Evolutionary conservation across 257 asterid genomes (phyloP).

Genomic region (Solanum pinnatisectum): DNA sequence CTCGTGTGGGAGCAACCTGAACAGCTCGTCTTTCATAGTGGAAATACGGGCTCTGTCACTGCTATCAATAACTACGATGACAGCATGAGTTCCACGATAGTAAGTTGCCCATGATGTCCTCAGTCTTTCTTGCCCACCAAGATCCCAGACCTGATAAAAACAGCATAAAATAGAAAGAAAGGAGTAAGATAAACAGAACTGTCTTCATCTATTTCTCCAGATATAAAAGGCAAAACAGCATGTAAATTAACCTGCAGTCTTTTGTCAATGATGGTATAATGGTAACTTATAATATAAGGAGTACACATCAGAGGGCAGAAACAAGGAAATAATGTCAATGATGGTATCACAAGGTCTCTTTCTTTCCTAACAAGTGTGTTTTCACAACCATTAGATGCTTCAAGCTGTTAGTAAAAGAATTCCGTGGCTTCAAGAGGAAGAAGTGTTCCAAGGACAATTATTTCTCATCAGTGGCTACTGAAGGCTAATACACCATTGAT

Average conservation of each 20-base stretch:
- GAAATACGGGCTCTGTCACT: constrained; percentile 92
- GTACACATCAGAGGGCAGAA: neutral
- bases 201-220: neutral
- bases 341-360: neutral
- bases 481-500: neutral
- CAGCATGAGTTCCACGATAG: constrained; percentile 93
- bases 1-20: constrained; percentile 77
- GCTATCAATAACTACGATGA: constrained; percentile 87
- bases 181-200: neutral
- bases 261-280: neutral
- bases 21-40: constrained; percentile 80
- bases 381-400: neutral
- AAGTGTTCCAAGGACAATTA: neutral
- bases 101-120: constrained; percentile 95
- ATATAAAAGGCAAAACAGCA: neutral
- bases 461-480: neutral
- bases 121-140: constrained; percentile 93
- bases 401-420: neutral
- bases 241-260: neutral
- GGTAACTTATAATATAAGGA: neutral
- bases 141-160: constrained; percentile 76
- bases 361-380: neutral
- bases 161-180: neutral
- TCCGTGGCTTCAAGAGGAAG: neutral
- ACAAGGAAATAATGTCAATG: neutral